Evolutionary conservation across 331 rosid species (phyloP).

Genomic region (Stylosanthes scabra): DNA sequence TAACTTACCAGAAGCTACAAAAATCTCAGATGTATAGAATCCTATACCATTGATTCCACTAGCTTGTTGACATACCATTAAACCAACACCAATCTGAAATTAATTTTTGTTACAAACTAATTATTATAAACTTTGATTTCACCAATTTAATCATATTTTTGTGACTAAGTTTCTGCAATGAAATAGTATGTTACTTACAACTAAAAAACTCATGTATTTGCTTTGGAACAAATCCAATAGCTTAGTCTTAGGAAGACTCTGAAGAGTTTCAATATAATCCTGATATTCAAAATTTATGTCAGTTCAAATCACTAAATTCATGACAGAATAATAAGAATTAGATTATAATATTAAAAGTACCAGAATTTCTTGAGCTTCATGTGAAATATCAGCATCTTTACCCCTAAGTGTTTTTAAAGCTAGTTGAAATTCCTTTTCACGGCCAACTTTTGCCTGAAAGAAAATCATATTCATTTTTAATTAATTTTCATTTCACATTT

Average conservation of each 20-base stretch:
- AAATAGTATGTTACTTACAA: constrained; percentile 54
- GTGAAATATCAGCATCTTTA: constrained; percentile 53
- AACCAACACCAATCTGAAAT: constrained; percentile 56
- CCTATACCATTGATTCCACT: constrained; percentile 60
- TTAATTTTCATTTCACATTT: too few relatives aligned
- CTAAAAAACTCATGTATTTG: constrained; percentile 60
- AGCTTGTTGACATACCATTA: constrained; percentile 58
- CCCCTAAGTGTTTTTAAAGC: constrained; percentile 73
- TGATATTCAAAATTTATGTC: constrained; percentile 25
- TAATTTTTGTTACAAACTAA: too few relatives aligned
- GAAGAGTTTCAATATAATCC: constrained; percentile 73
- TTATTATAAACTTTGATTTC: too few relatives aligned
- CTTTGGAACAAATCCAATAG: constrained; percentile 67
- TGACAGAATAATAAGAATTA: neutral
- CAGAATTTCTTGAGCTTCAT: constrained; percentile 74
- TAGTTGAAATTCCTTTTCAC: constrained; percentile 58
- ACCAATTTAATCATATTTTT: neutral
- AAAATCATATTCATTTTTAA: neutral
- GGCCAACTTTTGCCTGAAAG: constrained; percentile 76
- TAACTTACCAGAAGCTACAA: constrained; percentile 64
- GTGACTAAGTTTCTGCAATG: constrained; percentile 15
- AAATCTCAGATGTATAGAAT: constrained; percentile 53
- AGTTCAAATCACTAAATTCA: constrained; percentile 15
- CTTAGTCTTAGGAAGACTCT: constrained; percentile 59
- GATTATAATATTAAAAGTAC: constrained; percentile 38